These are phyloP conservation scores for Yarrowia porcina DNA, from an alignment of 805 yeast genomes.

Conservation along the genomic window DNA sequence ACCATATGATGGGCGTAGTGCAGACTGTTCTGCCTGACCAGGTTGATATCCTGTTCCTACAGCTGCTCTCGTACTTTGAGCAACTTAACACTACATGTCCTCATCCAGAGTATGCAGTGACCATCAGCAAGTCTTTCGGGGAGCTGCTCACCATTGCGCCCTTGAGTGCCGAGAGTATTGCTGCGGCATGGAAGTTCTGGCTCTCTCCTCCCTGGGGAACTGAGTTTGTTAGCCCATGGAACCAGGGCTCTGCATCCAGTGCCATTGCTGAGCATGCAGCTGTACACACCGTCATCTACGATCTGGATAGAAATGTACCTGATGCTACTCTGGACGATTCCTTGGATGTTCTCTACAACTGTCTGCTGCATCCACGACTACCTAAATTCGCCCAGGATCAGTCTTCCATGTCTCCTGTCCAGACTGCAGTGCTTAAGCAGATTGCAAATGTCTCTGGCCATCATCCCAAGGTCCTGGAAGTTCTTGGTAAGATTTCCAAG, in stretches of 20 bases:
- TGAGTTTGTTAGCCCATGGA: neutral
- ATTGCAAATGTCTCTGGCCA: constrained; percentile 18
- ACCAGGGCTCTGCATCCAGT: neutral
- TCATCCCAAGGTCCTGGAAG: constrained; percentile 8
- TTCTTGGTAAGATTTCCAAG: constrained; percentile 8
- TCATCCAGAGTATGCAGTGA: constrained; percentile 10
- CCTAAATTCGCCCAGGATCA: neutral
- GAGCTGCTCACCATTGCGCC: constrained; percentile 8
- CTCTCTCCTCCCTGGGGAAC: constrained; percentile 15
- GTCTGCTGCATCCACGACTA: constrained; percentile 16
- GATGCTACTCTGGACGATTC: neutral
- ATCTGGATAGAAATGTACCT: constrained; percentile 5
- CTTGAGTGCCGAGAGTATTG: neutral
- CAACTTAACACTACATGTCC: neutral
- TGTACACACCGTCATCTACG: constrained; percentile 2
- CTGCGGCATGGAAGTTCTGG: constrained; percentile 19
- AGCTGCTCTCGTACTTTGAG: constrained; percentile 8
- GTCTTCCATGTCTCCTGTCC: constrained; percentile 3
- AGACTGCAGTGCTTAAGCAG: constrained; percentile 13
- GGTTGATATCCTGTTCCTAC: constrained; percentile 10
- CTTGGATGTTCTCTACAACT: constrained; percentile 10
- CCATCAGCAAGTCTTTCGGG: constrained; percentile 3
- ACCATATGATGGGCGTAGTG: constrained; percentile 16
- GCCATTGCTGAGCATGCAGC: constrained; percentile 23
- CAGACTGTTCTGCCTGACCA: neutral